phyloP scores from a whole-genome alignment of 768 basidiomycete species.

The Clavulina sp. region DNA sequence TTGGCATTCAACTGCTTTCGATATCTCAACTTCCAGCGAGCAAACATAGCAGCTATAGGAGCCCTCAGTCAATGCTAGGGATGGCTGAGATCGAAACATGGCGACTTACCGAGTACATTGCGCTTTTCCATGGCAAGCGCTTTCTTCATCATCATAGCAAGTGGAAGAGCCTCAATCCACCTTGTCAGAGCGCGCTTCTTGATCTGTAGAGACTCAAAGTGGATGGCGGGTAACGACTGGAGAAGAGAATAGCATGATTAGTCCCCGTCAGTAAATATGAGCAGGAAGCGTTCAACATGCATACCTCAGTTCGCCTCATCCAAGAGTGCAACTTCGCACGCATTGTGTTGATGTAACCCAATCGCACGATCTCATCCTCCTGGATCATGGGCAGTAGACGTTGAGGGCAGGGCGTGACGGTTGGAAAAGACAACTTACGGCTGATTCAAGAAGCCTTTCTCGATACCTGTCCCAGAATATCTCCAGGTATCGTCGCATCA shows the following conservation, averaged over 20 bases:
- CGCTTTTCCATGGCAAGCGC: slow-evolving; percentile 45
- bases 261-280: neutral
- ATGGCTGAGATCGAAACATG: neutral
- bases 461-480: too few species aligned
- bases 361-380: slow-evolving; percentile 43
- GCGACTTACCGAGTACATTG: slow-evolving; percentile 37
- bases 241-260: slow-evolving; percentile 2
- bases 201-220: slow-evolving; percentile 43
- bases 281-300: slow-evolving; percentile 10
- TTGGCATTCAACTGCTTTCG: slow-evolving; percentile 56
- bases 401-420: neutral
- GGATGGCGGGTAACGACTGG: slow-evolving; percentile 64
- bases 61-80: slow-evolving; percentile 9
- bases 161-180: slow-evolving; percentile 58
- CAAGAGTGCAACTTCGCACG: slow-evolving; percentile 56
- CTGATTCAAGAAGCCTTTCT: too few species aligned
- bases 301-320: slow-evolving; percentile 57
- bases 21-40: slow-evolving; percentile 51
- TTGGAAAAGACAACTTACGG: too few species aligned
- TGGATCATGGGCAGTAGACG: slow-evolving; percentile 15
- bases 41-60: slow-evolving; percentile 32
- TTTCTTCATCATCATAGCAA: slow-evolving; percentile 41
- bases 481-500: too few species aligned
- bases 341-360: slow-evolving; percentile 40
- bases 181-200: slow-evolving; percentile 44